These are phyloP conservation scores for Reticulascus tulasneorum DNA, from an alignment of 2,329 filamentous ascomycete genomes.

Conservation along the genomic window DNA sequence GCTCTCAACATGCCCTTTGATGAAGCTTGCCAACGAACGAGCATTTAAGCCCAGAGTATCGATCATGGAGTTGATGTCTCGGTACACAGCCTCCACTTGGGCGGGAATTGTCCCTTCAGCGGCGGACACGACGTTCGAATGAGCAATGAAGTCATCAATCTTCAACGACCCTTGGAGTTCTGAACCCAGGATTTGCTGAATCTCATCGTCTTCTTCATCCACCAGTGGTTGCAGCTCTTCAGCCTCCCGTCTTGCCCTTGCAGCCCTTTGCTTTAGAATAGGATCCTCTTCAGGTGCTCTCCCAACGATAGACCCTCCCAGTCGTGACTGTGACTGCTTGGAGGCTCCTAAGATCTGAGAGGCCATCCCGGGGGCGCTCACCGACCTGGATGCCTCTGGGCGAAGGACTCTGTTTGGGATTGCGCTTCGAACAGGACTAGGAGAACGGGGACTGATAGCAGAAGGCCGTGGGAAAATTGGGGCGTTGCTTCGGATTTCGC, in stretches of 20 bases:
- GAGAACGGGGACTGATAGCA: conserved; percentile 62
- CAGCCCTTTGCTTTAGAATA: conserved; percentile 47
- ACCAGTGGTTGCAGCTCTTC: conserved; percentile 55
- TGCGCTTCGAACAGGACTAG: conserved; percentile 63
- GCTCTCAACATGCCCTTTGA: conserved; percentile 62
- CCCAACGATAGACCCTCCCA: conserved; percentile 34
- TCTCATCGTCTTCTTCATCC: conserved; percentile 67
- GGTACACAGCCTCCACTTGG: conserved; percentile 65
- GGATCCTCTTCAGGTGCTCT: conserved; percentile 40
- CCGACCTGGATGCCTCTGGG: conserved; percentile 50
- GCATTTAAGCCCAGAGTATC: conserved; percentile 85
- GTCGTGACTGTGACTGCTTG: conserved; percentile 31
- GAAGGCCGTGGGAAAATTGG: conserved; percentile 53
- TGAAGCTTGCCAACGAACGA: conserved; percentile 60
- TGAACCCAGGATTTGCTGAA: conserved; percentile 59
- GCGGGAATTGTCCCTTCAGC: conserved; percentile 55
- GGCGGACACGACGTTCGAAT: conserved; percentile 49
- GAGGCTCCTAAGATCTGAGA: conserved; percentile 45
- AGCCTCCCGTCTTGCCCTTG: conserved; percentile 51
- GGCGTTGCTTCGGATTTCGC: conserved; percentile 46
- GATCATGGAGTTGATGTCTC: conserved; percentile 90
- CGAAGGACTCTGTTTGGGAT: conserved; percentile 47
- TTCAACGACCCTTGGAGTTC: conserved; percentile 57
- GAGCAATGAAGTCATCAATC: conserved; percentile 65
- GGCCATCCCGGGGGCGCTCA: conserved; percentile 57